Evolutionary conservation across 169 alveolate species (phyloP), one percentile per base, ranked within the genome.

Genomic region (Cryptosporidium tyzzeri): DNA sequence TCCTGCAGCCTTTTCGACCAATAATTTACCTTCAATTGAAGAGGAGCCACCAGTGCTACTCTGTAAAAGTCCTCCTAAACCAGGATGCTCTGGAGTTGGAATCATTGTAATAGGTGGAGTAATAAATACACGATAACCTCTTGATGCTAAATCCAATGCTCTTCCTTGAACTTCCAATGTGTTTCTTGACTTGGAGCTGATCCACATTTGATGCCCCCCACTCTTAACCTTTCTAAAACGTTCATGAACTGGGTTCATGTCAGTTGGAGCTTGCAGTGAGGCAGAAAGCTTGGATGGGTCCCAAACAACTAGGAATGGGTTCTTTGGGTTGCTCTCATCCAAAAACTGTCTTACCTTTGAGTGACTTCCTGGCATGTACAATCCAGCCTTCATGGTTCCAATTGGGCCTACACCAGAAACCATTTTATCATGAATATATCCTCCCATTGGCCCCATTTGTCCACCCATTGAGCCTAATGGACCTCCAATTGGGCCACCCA

Each of bases 191-290:
- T 65, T 59, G 55, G 89, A 80, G 35, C 51, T 62, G 10, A 80
- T 80, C 89, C 89, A 80, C 89, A 80, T 80, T 48, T 80, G 73
- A 26, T 80, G 89, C 5, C 89, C 89, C 10, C 89, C 89, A 8
- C 61, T 44, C 26, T 80, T 80, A 21, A 80, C 89, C n/a, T 80
- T 80, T 80, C 75, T 65, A 45, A 80, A 80, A 45, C 75, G 73
- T 18, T 80, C 89, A 48, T 80, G 75, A 7, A 41, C 75, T 7
- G 89, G 89, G 26, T 80, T 80, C 67, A 80, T 61, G 26, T 80
- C 89, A 16, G 35, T 45, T 23, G 89, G 89, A 62, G 89, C 73
- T 14, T 35, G 62, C 14, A 80, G 48, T 10, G 71, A 33, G 33
- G 89, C 89, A 55, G 89, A 80, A 50, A 80, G 89, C 26, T 80